Conservation (phyloP, 2,329 filamentous ascomycete species). For the Incumbomyces delicatus region DNA sequence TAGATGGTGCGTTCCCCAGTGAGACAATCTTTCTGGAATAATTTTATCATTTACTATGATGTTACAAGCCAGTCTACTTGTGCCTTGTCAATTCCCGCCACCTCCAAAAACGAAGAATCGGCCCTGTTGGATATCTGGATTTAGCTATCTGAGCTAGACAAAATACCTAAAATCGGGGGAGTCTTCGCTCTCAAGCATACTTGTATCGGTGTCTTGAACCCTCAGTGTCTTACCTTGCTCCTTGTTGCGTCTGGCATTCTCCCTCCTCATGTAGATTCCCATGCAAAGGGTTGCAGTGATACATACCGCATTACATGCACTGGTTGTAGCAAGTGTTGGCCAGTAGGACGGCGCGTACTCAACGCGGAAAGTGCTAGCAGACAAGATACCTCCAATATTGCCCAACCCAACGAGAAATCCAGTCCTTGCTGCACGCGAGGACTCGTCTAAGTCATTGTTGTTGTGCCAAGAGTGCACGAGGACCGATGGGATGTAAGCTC, state of each 20-base stretch:
- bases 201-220: constrained; percentile 32
- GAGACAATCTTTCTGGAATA: too few species aligned
- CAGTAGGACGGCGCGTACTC: constrained; percentile 36
- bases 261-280: constrained; percentile 37
- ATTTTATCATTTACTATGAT: too few species aligned
- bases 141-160: neutral
- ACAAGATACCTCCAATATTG: constrained; percentile 37
- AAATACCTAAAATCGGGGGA: constrained; percentile 27
- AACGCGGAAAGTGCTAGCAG: constrained; percentile 34
- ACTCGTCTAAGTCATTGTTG: constrained; percentile 45
- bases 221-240: constrained; percentile 28
- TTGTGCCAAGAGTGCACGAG: constrained; percentile 42
- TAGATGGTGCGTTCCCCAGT: too few species aligned
- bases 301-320: constrained; percentile 16
- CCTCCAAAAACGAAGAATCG: too few species aligned
- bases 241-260: constrained; percentile 34
- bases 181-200: constrained; percentile 29
- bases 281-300: constrained; percentile 32
- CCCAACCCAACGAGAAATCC: constrained; percentile 40
- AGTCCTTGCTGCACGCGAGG: constrained; percentile 39
- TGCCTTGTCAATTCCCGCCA: too few species aligned
- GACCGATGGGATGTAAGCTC: neutral
- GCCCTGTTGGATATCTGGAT: too few species aligned
- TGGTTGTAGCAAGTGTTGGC: constrained; percentile 32
- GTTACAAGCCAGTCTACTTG: too few species aligned